Evolutionary conservation across 2,329 filamentous ascomycete genomes (phyloP).

Genomic region (Calycina herbarum): DNA sequence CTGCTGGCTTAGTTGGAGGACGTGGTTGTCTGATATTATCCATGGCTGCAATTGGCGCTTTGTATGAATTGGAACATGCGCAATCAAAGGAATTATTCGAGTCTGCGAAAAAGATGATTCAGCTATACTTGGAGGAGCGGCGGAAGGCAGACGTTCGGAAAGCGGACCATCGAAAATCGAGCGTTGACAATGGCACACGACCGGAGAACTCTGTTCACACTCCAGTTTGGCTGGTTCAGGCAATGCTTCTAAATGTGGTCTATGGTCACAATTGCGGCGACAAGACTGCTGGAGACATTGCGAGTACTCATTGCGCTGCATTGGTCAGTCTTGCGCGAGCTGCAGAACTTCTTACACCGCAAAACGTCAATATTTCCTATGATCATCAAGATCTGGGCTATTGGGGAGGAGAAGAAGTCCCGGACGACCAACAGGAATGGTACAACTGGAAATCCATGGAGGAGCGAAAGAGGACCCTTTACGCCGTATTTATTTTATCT

Average conservation of each 20-base stretch:
- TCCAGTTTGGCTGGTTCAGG: conserved; percentile 92
- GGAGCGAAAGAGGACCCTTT: conserved; percentile 90
- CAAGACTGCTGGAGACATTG: conserved; percentile 86
- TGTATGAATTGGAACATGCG: conserved; percentile 82
- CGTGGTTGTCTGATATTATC: conserved; percentile 84
- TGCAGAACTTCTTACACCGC: conserved; percentile 68
- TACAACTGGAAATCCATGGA: conserved; percentile 84
- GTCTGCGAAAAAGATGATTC: conserved; percentile 92
- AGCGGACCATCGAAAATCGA: conserved; percentile 55
- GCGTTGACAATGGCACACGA: conserved; percentile 49
- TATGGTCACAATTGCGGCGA: conserved; percentile 95
- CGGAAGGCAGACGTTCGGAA: conserved; percentile 79
- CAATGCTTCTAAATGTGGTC: conserved; percentile 93
- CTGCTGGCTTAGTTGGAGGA: conserved; percentile 66
- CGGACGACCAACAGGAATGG: conserved; percentile 74
- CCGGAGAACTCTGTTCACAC: conserved; percentile 69
- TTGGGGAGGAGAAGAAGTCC: conserved; percentile 35
- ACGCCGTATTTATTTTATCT: conserved; percentile 86
- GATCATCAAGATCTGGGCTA: conserved; percentile 38
- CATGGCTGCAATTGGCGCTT: conserved; percentile 79
- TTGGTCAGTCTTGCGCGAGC: conserved; percentile 88
- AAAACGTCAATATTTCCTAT: conserved; percentile 24
- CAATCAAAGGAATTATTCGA: conserved; percentile 86
- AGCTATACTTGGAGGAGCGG: conserved; percentile 86
- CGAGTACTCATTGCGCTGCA: conserved; percentile 86